A percentile compares a stretch with the other conserved stretches of the same genome.
phyloP scores from a whole-genome alignment of 805 yeast species.

The Candida stauntonica region DNA sequence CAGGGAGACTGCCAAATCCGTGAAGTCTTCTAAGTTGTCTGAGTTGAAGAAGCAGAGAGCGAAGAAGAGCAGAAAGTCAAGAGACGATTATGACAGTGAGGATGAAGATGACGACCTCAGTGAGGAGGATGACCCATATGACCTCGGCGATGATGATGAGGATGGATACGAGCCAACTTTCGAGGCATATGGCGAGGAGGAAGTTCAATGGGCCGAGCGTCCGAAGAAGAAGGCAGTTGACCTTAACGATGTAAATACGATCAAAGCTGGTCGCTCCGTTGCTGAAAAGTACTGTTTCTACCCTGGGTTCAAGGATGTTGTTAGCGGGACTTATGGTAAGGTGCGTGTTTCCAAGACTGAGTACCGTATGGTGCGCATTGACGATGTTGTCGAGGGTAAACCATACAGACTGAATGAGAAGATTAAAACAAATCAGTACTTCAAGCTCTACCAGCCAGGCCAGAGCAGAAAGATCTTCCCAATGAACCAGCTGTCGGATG shows the following conservation, averaged over 20 bases:
- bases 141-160: constrained; percentile 39
- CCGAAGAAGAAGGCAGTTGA: constrained; percentile 42
- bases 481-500: constrained; percentile 76
- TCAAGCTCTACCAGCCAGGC: constrained; percentile 78
- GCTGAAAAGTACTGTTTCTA: constrained; percentile 74
- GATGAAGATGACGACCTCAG: constrained; percentile 47
- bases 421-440: constrained; percentile 48
- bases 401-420: constrained; percentile 46
- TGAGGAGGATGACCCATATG: constrained; percentile 35
- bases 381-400: constrained; percentile 50
- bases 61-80: constrained; percentile 43
- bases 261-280: constrained; percentile 73
- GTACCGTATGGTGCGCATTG: constrained; percentile 82
- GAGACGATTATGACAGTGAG: constrained; percentile 39
- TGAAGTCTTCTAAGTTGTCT: constrained; percentile 50
- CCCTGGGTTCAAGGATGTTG: constrained; percentile 69
- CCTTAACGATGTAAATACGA: constrained; percentile 61
- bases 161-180: constrained; percentile 39
- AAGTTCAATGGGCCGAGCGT: constrained; percentile 46
- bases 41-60: constrained; percentile 76
- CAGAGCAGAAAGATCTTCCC: constrained; percentile 69
- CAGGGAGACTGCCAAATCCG: constrained; percentile 30
- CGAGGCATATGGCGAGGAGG: constrained; percentile 39
- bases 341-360: constrained; percentile 68
- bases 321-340: constrained; percentile 74